Conservation (phyloP, 2,329 filamentous ascomycete species). For the Arthrobotrys conoides region DNA sequence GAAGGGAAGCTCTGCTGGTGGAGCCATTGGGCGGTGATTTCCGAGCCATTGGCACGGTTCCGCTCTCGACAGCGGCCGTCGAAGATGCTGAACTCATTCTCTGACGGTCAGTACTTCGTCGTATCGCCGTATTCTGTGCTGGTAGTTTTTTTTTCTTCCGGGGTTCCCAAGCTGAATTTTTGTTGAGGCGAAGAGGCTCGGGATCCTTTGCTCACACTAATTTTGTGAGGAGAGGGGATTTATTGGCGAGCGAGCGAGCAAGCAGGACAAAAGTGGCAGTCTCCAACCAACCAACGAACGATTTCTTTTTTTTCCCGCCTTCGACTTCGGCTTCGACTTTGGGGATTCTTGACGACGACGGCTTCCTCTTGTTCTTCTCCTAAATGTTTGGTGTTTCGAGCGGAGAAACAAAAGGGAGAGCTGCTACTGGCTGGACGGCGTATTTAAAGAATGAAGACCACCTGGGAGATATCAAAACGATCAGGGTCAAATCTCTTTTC, state of each 20-base stretch:
- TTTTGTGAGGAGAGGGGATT: slow-evolving; percentile 38
- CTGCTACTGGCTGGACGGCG: slow-evolving; percentile 2
- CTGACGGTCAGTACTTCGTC: slow-evolving; percentile 10
- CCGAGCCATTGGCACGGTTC: slow-evolving; percentile 52
- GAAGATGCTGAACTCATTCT: slow-evolving; percentile 53
- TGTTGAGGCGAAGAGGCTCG: slow-evolving; percentile 52
- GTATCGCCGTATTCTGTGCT: slow-evolving; percentile 11
- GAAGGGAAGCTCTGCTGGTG: slow-evolving; percentile 41
- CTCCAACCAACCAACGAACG: slow-evolving; percentile 5
- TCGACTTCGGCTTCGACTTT: slow-evolving; percentile 1
- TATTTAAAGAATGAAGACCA: slow-evolving; percentile 25
- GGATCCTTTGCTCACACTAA: slow-evolving; percentile 20
- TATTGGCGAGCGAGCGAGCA: slow-evolving; percentile 13
- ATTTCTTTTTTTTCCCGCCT: not conserved
- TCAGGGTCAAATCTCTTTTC: slow-evolving; percentile 50
- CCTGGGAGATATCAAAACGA: slow-evolving; percentile 26
- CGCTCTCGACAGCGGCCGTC: slow-evolving; percentile 34
- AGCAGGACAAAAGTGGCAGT: slow-evolving; percentile 18
- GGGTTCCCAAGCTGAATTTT: slow-evolving; percentile 12
- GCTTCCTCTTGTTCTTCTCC: not conserved
- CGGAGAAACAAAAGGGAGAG: slow-evolving; percentile 12
- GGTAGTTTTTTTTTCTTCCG: slow-evolving; percentile 6
- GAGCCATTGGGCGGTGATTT: slow-evolving; percentile 41
- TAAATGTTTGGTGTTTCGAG: not conserved
- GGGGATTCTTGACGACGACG: not conserved